These are phyloP conservation scores for Torulaspora globosa DNA, from an alignment of 1,139 yeast genomes.

Conservation along the genomic window DNA sequence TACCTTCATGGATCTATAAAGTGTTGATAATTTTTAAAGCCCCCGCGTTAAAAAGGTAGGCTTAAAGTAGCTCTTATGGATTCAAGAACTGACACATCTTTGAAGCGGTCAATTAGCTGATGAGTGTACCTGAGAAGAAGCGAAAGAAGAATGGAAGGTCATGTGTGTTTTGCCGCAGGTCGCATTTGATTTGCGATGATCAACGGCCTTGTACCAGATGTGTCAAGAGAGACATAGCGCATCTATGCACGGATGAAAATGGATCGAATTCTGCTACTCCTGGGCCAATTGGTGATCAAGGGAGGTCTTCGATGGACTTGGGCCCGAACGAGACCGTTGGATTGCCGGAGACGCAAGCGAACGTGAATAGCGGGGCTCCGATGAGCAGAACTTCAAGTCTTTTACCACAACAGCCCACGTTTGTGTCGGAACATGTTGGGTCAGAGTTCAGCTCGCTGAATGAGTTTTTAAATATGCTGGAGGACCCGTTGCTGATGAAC, in stretches of 20 bases:
- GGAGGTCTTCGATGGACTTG: neutral
- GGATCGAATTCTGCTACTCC: conserved; percentile 30
- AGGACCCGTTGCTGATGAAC: conserved; percentile 56
- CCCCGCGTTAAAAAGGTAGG: conserved; percentile 2
- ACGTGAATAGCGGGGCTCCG: conserved; percentile 1
- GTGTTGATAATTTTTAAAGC: conserved; percentile 1
- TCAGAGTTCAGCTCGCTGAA: conserved; percentile 87
- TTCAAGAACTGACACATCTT: neutral
- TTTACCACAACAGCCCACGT: conserved; percentile 59
- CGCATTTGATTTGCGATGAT: conserved; percentile 92
- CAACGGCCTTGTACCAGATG: conserved; percentile 85
- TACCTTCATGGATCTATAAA: neutral
- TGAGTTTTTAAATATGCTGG: conserved; percentile 85
- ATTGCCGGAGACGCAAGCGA: neutral
- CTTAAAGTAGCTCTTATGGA: neutral
- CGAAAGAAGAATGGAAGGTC: conserved; percentile 43
- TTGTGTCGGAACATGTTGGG: conserved; percentile 88
- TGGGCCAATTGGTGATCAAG: conserved; percentile 2
- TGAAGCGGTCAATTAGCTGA: neutral
- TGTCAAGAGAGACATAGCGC: conserved; percentile 82
- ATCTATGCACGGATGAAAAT: conserved; percentile 71
- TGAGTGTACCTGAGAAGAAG: conserved; percentile 12
- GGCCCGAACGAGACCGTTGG: neutral
- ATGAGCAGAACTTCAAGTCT: conserved; percentile 13
- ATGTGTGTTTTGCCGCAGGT: conserved; percentile 86